phyloP scores from a whole-genome alignment of 164 flowering plant species.

The Nelumbo lutea region DNA sequence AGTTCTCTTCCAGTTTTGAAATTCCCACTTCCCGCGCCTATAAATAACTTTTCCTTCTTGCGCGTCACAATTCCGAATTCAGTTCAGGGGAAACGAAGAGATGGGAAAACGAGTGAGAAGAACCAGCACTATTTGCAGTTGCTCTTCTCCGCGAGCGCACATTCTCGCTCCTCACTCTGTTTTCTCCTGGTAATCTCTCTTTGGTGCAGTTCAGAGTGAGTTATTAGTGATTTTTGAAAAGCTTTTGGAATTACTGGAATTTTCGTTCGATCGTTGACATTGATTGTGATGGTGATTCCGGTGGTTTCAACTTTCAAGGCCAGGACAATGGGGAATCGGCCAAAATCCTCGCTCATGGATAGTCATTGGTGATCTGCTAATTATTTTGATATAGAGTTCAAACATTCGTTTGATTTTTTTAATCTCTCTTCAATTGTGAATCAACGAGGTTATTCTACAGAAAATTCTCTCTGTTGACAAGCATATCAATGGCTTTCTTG shows the following conservation, averaged over 20 bases:
- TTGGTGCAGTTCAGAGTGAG: conserved; percentile 11
- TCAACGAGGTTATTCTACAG: not conserved
- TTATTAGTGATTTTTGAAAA: not conserved
- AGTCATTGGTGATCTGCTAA: not conserved
- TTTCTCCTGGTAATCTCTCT: conserved; percentile 36
- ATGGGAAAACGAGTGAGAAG: conserved; percentile 34
- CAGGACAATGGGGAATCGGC: not conserved
- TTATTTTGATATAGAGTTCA: not conserved
- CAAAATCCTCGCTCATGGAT: not conserved
- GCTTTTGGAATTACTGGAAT: not conserved
- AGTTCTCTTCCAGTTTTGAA: not conserved
- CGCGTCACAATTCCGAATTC: too few relatives aligned
- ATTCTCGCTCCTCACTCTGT: conserved; percentile 23
- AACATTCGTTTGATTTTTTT: not conserved
- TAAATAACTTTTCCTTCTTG: conserved; percentile 2
- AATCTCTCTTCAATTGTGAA: not conserved
- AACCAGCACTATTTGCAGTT: conserved; percentile 27
- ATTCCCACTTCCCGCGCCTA: conserved; percentile 14
- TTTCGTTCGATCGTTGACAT: not conserved
- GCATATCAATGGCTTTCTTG: too few relatives aligned
- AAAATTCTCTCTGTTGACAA: too few relatives aligned
- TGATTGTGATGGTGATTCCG: not conserved
- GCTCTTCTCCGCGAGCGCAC: conserved; percentile 38
- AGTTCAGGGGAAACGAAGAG: not conserved
- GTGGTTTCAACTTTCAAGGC: not conserved